phyloP scores from a whole-genome alignment of 306 rosid genomes.

The Purshia tridentata region DNA sequence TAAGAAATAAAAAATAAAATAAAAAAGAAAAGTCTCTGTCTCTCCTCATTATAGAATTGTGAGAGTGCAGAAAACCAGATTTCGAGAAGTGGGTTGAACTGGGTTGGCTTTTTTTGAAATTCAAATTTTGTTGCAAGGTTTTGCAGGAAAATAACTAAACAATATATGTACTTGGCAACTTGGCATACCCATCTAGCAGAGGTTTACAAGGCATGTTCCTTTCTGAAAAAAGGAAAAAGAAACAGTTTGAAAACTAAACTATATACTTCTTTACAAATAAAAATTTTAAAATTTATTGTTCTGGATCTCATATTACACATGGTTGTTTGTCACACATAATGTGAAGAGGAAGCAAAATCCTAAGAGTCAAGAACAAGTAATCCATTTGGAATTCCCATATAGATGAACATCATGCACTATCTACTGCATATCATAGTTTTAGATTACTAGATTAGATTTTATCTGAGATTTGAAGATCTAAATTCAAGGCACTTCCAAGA shows the following conservation, averaged over 20 bases:
- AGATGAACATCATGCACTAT: slow-evolving; percentile 5
- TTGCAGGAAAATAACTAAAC: slow-evolving; percentile 15
- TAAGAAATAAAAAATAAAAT: background rate
- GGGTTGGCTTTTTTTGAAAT: slow-evolving; percentile 10
- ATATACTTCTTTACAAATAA: background rate
- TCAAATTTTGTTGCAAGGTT: slow-evolving; percentile 26
- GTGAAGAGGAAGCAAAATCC: background rate
- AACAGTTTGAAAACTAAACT: background rate
- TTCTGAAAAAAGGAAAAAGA: background rate
- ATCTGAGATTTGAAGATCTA: slow-evolving; percentile 24
- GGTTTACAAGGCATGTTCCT: background rate
- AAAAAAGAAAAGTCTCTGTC: slow-evolving; percentile 18
- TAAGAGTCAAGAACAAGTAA: background rate
- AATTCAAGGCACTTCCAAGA: slow-evolving; percentile 42
- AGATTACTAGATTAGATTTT: slow-evolving; percentile 26
- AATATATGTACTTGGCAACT: slow-evolving; percentile 7
- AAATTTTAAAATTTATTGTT: background rate
- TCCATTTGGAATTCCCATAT: slow-evolving; percentile 35
- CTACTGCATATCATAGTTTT: background rate
- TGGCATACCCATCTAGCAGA: background rate
- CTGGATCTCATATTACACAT: no score
- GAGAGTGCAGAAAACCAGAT: slow-evolving; percentile 28
- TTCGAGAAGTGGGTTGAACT: slow-evolving; percentile 25
- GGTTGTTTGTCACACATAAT: background rate
- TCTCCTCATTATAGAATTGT: slow-evolving; percentile 23